phyloP scores from a whole-genome alignment of 1,139 yeast species.

The Geotrichum fermentans region DNA sequence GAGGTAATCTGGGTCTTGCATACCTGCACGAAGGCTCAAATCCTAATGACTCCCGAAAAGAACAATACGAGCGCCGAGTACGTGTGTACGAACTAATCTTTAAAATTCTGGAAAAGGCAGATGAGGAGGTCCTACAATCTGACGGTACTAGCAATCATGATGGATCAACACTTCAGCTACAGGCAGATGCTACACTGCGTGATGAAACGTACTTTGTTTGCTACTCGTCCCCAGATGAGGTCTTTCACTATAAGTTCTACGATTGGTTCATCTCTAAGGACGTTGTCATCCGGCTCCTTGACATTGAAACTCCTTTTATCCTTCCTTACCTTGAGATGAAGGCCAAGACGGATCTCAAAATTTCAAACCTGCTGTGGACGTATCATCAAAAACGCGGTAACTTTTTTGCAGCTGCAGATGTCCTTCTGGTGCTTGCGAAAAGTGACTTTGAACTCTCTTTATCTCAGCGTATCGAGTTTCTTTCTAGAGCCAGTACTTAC shows the following conservation, averaged over 20 bases:
- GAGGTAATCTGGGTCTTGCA: slow-evolving; percentile 52
- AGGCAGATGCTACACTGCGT: slow-evolving; percentile 45
- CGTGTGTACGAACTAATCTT: slow-evolving; percentile 70
- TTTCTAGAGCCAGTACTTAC: slow-evolving; percentile 90
- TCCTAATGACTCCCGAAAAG: slow-evolving; percentile 46
- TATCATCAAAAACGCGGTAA: slow-evolving; percentile 81
- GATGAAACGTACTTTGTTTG: slow-evolving; percentile 72
- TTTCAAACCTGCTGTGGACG: slow-evolving; percentile 83
- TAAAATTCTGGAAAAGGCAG: slow-evolving; percentile 66
- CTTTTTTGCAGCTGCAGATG: slow-evolving; percentile 77
- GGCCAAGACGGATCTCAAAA: slow-evolving; percentile 59
- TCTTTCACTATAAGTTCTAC: slow-evolving; percentile 85
- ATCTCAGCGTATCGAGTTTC: slow-evolving; percentile 74
- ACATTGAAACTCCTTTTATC: slow-evolving; percentile 75
- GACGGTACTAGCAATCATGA: slow-evolving; percentile 23
- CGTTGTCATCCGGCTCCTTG: slow-evolving; percentile 68
- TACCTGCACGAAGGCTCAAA: slow-evolving; percentile 50
- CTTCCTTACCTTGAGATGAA: slow-evolving; percentile 72
- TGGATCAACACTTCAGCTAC: slow-evolving; percentile 16
- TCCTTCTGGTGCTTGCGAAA: slow-evolving; percentile 66
- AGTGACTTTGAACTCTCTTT: slow-evolving; percentile 68
- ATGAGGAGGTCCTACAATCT: slow-evolving; percentile 56
- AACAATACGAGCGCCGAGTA: slow-evolving; percentile 46
- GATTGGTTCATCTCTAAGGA: slow-evolving; percentile 87
- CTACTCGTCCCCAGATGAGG: slow-evolving; percentile 66